These are phyloP conservation scores for Dorcoceras hygrometricum DNA, from an alignment of 257 asterid genomes.

Conservation along the genomic window DNA sequence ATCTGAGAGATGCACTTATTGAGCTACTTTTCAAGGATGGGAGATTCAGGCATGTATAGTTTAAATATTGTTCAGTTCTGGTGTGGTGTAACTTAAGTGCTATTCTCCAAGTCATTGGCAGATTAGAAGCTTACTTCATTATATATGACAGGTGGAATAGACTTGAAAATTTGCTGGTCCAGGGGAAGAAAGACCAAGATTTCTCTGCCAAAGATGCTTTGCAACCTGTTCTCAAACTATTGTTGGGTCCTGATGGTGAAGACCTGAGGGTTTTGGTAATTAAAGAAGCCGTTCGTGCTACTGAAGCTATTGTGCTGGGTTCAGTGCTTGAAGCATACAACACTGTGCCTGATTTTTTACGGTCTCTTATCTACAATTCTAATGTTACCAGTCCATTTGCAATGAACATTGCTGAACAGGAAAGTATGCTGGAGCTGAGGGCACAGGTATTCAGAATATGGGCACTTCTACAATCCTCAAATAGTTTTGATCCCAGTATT, in stretches of 20 bases:
- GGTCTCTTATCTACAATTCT: conserved; percentile 48
- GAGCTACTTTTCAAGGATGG: conserved; percentile 99
- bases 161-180: conserved; percentile 92
- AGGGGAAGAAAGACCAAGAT: conserved; percentile 85
- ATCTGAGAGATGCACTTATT: conserved; percentile 97
- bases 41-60: conserved; percentile 73
- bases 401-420: conserved; percentile 59
- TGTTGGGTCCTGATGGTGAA: conserved; percentile 86
- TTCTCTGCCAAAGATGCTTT: conserved; percentile 92
- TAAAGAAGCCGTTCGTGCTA: conserved; percentile 80
- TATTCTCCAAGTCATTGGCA: conserved; percentile 18
- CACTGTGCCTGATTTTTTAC: conserved; percentile 49
- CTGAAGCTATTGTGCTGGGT: conserved; percentile 83
- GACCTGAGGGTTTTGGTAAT: conserved; percentile 71
- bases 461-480: conserved; percentile 74
- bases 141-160: conserved; percentile 83
- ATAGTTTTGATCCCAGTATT: conserved; percentile 76
- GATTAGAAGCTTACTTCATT: conserved; percentile 25
- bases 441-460: conserved; percentile 89
- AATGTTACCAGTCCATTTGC: conserved; percentile 53
- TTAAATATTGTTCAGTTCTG: conserved; percentile 20
- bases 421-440: conserved; percentile 80
- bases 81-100: conserved; percentile 13
- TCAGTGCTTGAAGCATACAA: conserved; percentile 71
- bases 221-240: conserved; percentile 89